A percentile compares a stretch with the other conserved stretches of the same genome.
phyloP scores from a whole-genome alignment of 2,329 filamentous ascomycete species.

The Diplodia mutila region DNA sequence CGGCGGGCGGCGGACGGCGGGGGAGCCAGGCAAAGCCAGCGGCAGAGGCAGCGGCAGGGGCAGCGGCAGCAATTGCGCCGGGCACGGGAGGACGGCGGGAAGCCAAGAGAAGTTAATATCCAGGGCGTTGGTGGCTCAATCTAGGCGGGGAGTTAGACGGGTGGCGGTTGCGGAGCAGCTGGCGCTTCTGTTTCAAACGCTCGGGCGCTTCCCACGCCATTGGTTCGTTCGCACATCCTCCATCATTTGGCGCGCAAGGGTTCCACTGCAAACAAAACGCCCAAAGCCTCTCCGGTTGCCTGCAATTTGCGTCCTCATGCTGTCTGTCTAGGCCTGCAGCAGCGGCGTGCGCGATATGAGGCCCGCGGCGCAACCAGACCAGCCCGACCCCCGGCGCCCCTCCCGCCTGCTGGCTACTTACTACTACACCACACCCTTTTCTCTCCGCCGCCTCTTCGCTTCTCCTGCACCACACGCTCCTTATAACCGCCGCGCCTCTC shows the following conservation, averaged over 20 bases:
- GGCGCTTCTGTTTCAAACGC: conserved; percentile 6
- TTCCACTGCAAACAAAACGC: conserved; percentile 20
- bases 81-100: not conserved
- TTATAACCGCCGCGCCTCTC: conserved; percentile 3
- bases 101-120: conserved; percentile 5
- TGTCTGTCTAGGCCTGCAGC: conserved; percentile 8
- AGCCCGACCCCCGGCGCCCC: not conserved
- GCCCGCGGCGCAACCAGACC: not conserved
- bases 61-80: not conserved
- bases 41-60: not conserved
- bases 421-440: conserved; percentile 1
- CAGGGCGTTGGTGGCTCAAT: conserved; percentile 6
- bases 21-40: not conserved
- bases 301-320: too few species aligned
- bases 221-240: conserved; percentile 1
- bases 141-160: not conserved
- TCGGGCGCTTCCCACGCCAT: conserved; percentile 6
- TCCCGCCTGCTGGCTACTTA: not conserved
- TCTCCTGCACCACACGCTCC: not conserved
- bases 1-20: not conserved
- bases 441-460: not conserved
- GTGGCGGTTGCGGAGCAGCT: conserved; percentile 1
- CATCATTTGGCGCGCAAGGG: conserved; percentile 26
- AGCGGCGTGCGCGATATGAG: not conserved
- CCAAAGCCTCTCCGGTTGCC: conserved; percentile 10